Evolutionary conservation across 2,329 filamentous ascomycete species (phyloP).

Genomic region (Xylariaceae sp.): DNA sequence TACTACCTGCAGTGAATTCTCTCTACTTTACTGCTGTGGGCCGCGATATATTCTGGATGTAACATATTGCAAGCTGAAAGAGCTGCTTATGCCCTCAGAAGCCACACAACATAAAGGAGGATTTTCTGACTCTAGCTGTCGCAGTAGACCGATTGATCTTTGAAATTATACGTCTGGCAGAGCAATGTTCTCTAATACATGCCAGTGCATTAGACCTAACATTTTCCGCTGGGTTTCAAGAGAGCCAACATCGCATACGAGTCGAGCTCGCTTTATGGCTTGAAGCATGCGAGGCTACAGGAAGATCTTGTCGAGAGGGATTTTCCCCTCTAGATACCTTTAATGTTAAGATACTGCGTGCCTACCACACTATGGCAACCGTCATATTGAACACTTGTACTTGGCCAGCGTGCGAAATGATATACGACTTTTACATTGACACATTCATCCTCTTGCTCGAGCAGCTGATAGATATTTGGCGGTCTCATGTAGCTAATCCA

Average conservation of each 20-base stretch:
- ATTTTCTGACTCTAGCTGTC: too few relatives aligned
- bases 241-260: conserved; percentile 23
- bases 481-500: conserved; percentile 15
- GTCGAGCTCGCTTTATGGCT: conserved; percentile 30
- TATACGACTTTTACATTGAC: conserved; percentile 45
- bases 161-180: conserved; percentile 30
- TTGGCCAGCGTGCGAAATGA: conserved; percentile 38
- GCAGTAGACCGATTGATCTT: conserved; percentile 36
- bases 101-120: too few relatives aligned
- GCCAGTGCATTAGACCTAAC: neutral
- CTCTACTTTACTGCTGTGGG: too few relatives aligned
- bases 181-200: conserved; percentile 21
- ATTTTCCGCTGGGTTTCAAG: conserved; percentile 8
- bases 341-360: conserved; percentile 41
- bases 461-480: conserved; percentile 20
- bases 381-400: conserved; percentile 50
- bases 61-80: too few relatives aligned
- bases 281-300: conserved; percentile 35
- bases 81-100: too few relatives aligned
- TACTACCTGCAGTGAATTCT: too few relatives aligned
- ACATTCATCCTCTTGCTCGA: conserved; percentile 44
- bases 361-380: conserved; percentile 50
- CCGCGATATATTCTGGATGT: too few relatives aligned
- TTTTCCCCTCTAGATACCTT: conserved; percentile 29
- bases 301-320: conserved; percentile 13